Conservation (phyloP, 1,139 yeast genomes). For the Lodderomyces beijingensis region DNA sequence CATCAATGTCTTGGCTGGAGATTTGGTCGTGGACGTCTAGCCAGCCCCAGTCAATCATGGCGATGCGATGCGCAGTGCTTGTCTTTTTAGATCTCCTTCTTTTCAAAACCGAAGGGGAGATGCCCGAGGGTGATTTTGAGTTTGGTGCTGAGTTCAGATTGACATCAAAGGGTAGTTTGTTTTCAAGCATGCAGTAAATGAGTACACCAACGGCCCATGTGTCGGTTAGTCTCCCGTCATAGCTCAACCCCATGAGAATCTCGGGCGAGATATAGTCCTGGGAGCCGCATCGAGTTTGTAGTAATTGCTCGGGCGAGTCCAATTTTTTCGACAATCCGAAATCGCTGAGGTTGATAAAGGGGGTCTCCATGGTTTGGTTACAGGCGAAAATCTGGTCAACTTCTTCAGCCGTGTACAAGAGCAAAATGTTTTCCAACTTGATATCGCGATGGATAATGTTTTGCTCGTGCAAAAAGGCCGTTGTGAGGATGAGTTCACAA, state of each 20-base stretch:
- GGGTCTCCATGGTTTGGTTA: conserved; percentile 9
- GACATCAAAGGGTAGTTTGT: conserved; percentile 82
- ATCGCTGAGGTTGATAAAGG: conserved; percentile 68
- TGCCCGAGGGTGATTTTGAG: conserved; percentile 16
- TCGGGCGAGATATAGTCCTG: conserved; percentile 97
- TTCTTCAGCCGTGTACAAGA: conserved; percentile 30
- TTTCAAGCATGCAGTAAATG: conserved; percentile 77
- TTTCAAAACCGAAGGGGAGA: conserved; percentile 44
- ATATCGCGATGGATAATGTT: conserved; percentile 82
- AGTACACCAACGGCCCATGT: conserved; percentile 94
- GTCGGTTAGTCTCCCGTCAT: conserved; percentile 87
- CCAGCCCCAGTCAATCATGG: conserved; percentile 94
- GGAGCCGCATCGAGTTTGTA: conserved; percentile 89
- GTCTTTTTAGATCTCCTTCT: conserved; percentile 47
- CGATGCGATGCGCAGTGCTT: conserved; percentile 82
- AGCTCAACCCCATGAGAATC: conserved; percentile 79
- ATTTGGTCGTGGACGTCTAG: conserved; percentile 20
- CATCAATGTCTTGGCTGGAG: conserved; percentile 5
- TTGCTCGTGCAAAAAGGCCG: conserved; percentile 65
- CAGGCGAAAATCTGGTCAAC: conserved; percentile 10
- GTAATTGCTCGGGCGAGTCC: conserved; percentile 52
- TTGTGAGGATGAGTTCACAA: conserved; percentile 64
- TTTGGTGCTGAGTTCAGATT: conserved; percentile 6
- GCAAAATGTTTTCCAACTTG: conserved; percentile 74
- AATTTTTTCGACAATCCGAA: conserved; percentile 80